Evolutionary conservation across 108 stramenopile genomes (phyloP).

Genomic region (Seminavis robusta): DNA sequence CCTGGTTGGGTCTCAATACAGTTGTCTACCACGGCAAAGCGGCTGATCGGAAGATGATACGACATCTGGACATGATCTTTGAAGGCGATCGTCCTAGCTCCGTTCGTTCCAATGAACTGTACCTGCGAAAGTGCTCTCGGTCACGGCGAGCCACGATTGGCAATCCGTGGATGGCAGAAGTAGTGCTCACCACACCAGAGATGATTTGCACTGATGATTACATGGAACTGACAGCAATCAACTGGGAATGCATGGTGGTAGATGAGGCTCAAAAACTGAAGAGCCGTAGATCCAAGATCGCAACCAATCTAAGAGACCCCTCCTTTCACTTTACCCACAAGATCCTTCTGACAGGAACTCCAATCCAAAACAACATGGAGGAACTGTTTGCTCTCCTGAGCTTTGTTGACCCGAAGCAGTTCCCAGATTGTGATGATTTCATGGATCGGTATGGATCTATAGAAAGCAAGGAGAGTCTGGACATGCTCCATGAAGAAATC

Average conservation of each 20-base stretch:
- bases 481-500: slow-evolving; percentile 80
- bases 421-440: slow-evolving; percentile 68
- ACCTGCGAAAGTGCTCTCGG: slow-evolving; percentile 52
- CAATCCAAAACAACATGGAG: slow-evolving; percentile 65
- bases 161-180: slow-evolving; percentile 82
- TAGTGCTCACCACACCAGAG: slow-evolving; percentile 91
- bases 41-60: slow-evolving; percentile 72
- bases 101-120: slow-evolving; percentile 55
- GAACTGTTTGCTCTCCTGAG: slow-evolving; percentile 92
- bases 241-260: slow-evolving; percentile 90
- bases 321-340: slow-evolving; percentile 68
- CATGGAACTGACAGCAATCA: slow-evolving; percentile 64
- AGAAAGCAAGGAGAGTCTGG: slow-evolving; percentile 80
- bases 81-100: slow-evolving; percentile 48
- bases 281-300: slow-evolving; percentile 90
- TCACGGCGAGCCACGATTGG: slow-evolving; percentile 36
- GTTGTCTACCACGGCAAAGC: slow-evolving; percentile 92
- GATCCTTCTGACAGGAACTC: slow-evolving; percentile 94
- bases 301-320: slow-evolving; percentile 74
- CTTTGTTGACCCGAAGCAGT: slow-evolving; percentile 70
- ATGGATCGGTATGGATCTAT: slow-evolving; percentile 79
- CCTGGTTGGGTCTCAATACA: slow-evolving; percentile 93
- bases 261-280: slow-evolving; percentile 89
- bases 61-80: slow-evolving; percentile 83
- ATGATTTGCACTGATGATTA: slow-evolving; percentile 82